These are phyloP conservation scores for Trichocladium uniseriatum DNA, from an alignment of 495 filamentous ascomycete genomes.

Conservation along the genomic window DNA sequence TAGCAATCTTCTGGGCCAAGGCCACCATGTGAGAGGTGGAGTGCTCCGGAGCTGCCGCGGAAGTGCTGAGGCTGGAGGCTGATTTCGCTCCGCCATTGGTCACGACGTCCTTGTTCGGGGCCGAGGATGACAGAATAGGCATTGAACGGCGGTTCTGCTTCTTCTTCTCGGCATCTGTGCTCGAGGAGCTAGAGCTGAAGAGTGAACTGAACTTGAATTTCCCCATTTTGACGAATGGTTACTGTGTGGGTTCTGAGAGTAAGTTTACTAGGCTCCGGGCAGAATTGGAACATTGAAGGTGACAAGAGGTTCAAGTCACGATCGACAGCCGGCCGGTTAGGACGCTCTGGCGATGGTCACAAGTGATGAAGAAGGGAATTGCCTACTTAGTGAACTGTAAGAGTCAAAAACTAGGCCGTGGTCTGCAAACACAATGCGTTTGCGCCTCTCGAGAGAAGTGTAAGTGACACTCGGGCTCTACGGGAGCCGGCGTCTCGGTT, in stretches of 20 bases:
- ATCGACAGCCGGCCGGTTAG: too few relatives aligned
- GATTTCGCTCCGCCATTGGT: constrained; percentile 3
- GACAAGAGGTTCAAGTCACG: too few relatives aligned
- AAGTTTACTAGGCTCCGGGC: too few relatives aligned
- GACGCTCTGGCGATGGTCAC: too few relatives aligned
- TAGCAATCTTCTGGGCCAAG: constrained; percentile 31
- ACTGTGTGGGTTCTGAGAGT: background rate
- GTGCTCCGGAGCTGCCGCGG: background rate
- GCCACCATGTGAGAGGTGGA: constrained; percentile 27
- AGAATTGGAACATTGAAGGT: too few relatives aligned
- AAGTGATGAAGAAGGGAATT: too few relatives aligned
- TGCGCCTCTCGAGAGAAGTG: too few relatives aligned
- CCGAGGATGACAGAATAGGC: constrained; percentile 12
- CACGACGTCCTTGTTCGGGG: constrained; percentile 15
- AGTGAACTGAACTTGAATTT: constrained; percentile 27
- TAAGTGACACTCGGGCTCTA: too few relatives aligned
- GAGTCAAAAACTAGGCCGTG: background rate
- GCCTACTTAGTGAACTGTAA: background rate
- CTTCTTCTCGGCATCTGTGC: constrained; percentile 19
- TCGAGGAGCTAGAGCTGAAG: constrained; percentile 22
- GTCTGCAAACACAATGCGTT: background rate
- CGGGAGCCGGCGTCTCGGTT: too few relatives aligned
- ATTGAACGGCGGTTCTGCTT: constrained; percentile 27
- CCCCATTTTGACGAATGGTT: constrained; percentile 21
- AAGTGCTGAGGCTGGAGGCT: background rate